phyloP scores from a whole-genome alignment of 164 flowering plant genomes.

The Sextonia rubra region DNA sequence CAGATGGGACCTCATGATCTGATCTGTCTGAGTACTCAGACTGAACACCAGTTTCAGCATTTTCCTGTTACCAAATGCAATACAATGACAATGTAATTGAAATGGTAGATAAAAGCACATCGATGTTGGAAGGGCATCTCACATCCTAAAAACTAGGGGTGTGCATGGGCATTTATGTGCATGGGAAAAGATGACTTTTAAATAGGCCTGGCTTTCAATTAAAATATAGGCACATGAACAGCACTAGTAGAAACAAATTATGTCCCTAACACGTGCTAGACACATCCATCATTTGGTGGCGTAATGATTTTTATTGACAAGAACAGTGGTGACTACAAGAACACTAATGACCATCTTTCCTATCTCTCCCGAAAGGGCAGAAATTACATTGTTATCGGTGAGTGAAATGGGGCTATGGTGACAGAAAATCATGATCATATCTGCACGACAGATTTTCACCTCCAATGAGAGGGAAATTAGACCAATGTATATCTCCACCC shows the following conservation, averaged over 20 bases:
- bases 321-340: too few relatives aligned
- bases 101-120: not conserved
- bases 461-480: too few relatives aligned
- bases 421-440: too few relatives aligned
- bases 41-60: constrained; percentile 27
- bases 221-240: not conserved
- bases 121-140: not conserved
- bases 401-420: too few relatives aligned
- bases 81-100: not conserved
- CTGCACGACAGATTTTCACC: too few relatives aligned
- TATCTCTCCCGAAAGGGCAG: too few relatives aligned
- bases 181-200: not conserved
- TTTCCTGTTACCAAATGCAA: constrained; percentile 28
- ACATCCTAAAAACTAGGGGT: not conserved
- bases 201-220: not conserved
- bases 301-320: too few relatives aligned
- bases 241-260: not conserved
- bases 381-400: too few relatives aligned
- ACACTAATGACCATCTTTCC: too few relatives aligned
- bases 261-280: not conserved
- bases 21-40: constrained; percentile 21
- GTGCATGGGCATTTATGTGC: not conserved
- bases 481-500: too few relatives aligned
- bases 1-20: constrained; percentile 14
- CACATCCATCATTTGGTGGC: not conserved